Evolutionary conservation across 495 filamentous ascomycete species (phyloP).

Genomic region (Penicillium cosmopolitanum): DNA sequence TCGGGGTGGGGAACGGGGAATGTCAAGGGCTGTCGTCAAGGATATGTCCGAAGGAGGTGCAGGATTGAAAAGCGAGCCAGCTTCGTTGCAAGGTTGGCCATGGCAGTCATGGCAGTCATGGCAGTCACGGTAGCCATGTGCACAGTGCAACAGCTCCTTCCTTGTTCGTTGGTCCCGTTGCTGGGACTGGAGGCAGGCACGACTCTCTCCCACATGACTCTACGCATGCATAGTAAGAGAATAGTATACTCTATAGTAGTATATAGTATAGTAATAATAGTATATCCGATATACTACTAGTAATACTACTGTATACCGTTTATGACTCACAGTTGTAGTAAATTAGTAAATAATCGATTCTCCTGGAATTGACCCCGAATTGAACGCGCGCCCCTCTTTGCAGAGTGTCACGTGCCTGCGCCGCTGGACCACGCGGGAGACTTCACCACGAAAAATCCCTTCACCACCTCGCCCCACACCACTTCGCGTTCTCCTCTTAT

Average conservation of each 20-base stretch:
- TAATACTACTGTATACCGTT: no score
- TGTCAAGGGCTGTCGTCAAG: neutral
- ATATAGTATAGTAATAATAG: neutral
- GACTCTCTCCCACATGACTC: neutral
- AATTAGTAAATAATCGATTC: no score
- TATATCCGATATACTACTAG: neutral
- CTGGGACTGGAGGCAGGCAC: neutral
- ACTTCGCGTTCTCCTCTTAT: conserved; percentile 13
- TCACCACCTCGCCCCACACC: conserved; percentile 16
- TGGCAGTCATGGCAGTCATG: no score
- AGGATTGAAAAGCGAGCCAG: neutral
- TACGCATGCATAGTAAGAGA: neutral
- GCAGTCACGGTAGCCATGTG: no score
- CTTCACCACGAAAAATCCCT: conserved; percentile 13
- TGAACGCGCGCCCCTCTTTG: conserved; percentile 17
- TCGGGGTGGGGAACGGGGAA: no score
- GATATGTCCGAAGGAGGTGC: neutral
- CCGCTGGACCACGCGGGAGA: conserved; percentile 33
- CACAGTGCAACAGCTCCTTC: neutral
- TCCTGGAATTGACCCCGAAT: conserved; percentile 3
- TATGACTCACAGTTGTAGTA: neutral
- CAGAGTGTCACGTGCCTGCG: conserved; percentile 25
- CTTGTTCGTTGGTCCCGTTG: neutral
- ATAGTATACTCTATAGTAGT: no score
- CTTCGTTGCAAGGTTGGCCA: neutral